Evolutionary conservation across 2,329 filamentous ascomycete species (phyloP).

Genomic region (Exophiala calicioides): DNA sequence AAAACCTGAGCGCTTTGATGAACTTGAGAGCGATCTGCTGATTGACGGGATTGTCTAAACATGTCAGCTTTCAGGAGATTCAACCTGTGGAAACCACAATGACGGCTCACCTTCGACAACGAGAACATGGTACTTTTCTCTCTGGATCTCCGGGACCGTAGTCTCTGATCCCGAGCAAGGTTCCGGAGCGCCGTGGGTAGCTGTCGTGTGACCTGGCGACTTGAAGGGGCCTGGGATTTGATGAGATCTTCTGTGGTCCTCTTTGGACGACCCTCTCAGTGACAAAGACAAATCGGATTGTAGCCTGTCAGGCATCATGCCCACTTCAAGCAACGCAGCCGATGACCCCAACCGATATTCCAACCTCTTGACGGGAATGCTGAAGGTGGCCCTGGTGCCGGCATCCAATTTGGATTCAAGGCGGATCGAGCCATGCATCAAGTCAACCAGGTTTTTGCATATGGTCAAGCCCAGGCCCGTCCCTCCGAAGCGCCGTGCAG

Average conservation of each 20-base stretch:
- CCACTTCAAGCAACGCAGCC: constrained; percentile 61
- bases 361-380: constrained; percentile 74
- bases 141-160: constrained; percentile 51
- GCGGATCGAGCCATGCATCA: constrained; percentile 76
- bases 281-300: constrained; percentile 46
- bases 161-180: constrained; percentile 36
- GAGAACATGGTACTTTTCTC: constrained; percentile 67
- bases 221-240: constrained; percentile 9
- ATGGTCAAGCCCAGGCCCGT: constrained; percentile 78
- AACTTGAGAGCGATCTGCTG: constrained; percentile 76
- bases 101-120: constrained; percentile 61
- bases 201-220: constrained; percentile 26
- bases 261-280: constrained; percentile 23
- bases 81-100: neutral
- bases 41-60: constrained; percentile 68
- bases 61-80: no score
- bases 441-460: constrained; percentile 74
- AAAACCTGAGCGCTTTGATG: constrained; percentile 72
- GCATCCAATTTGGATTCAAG: constrained; percentile 66
- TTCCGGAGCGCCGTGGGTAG: constrained; percentile 37
- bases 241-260: constrained; percentile 10
- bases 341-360: constrained; percentile 50
- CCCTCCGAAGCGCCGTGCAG: constrained; percentile 74
- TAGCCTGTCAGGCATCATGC: constrained; percentile 43
- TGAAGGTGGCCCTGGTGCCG: constrained; percentile 74